Percentiles rank a stretch among this genome's conserved stretches.
phyloP scores from a whole-genome alignment of 202 grass and related monocot species.

The Panicum hallii region DNA sequence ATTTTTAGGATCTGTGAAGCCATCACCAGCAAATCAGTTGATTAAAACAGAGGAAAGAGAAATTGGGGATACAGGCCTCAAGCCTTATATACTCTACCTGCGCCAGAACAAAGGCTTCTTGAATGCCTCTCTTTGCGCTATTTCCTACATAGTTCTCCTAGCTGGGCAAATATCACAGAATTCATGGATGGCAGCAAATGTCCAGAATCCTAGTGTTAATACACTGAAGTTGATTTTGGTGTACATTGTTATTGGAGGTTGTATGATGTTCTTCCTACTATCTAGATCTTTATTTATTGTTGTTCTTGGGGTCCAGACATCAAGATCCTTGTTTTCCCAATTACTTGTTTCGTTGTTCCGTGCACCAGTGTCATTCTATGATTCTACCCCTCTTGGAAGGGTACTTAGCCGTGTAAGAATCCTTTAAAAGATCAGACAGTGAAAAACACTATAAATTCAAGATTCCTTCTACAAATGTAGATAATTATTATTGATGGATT shows the following conservation, averaged over 20 bases:
- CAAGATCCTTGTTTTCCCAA: constrained; percentile 89
- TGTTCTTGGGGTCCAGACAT: constrained; percentile 76
- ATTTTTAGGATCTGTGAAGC: constrained; percentile 39
- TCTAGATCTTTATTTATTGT: constrained; percentile 58
- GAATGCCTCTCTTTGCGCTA: constrained; percentile 52
- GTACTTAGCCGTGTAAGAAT: constrained; percentile 73
- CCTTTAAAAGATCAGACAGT: background rate
- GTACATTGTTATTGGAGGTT: constrained; percentile 68
- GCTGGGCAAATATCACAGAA: constrained; percentile 85
- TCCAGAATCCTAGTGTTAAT: constrained; percentile 68
- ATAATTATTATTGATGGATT: background rate
- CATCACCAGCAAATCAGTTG: constrained; percentile 59
- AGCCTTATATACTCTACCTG: constrained; percentile 80
- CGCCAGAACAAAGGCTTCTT: constrained; percentile 78
- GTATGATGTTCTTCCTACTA: constrained; percentile 61
- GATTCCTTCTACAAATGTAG: background rate
- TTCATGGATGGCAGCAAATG: constrained; percentile 91
- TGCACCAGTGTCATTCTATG: constrained; percentile 86
- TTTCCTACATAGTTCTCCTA: constrained; percentile 66
- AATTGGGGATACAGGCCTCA: constrained; percentile 75
- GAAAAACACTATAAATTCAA: background rate
- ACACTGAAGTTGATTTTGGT: constrained; percentile 77
- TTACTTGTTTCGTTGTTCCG: constrained; percentile 68
- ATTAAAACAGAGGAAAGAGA: constrained; percentile 94
- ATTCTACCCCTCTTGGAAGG: constrained; percentile 93